These are phyloP conservation scores for Penicillium salamii DNA, from an alignment of 495 filamentous ascomycete genomes.

Conservation along the genomic window DNA sequence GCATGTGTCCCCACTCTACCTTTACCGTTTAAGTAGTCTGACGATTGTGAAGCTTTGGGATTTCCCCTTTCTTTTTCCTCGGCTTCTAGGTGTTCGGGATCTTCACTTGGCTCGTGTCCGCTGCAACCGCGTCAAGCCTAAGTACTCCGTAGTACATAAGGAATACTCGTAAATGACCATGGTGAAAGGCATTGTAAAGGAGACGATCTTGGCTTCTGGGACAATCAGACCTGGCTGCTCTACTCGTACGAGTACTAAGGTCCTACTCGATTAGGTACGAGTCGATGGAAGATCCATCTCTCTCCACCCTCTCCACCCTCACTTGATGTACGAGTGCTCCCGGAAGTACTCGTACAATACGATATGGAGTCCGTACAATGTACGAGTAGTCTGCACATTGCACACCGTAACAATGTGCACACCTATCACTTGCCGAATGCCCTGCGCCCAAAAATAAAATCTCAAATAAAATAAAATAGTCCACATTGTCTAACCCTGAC, in stretches of 20 bases:
- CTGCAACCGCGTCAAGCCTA: slow-evolving; percentile 22
- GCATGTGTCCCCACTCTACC: neutral
- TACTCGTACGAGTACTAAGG: too few relatives aligned
- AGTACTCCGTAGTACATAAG: too few relatives aligned
- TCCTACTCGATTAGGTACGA: too few relatives aligned
- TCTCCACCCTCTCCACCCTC: too few relatives aligned
- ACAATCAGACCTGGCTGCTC: too few relatives aligned
- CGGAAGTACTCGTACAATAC: neutral
- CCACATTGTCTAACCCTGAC: slow-evolving; percentile 6
- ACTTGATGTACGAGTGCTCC: too few relatives aligned
- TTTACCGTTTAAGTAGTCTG: neutral
- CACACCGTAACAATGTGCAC: slow-evolving; percentile 6
- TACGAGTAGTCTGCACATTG: neutral
- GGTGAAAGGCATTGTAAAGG: too few relatives aligned
- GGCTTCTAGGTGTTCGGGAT: too few relatives aligned
- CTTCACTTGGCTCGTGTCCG: slow-evolving; percentile 24
- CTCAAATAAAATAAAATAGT: too few relatives aligned
- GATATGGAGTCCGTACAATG: neutral
- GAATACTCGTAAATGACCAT: too few relatives aligned
- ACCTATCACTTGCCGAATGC: slow-evolving; percentile 13
- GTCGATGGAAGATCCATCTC: too few relatives aligned
- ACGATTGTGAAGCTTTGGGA: neutral
- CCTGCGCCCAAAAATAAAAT: slow-evolving; percentile 9
- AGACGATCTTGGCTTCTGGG: too few relatives aligned
- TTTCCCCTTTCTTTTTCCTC: neutral